Conservation (phyloP, 2,329 filamentous ascomycete species). For the Penicillium carneum region DNA sequence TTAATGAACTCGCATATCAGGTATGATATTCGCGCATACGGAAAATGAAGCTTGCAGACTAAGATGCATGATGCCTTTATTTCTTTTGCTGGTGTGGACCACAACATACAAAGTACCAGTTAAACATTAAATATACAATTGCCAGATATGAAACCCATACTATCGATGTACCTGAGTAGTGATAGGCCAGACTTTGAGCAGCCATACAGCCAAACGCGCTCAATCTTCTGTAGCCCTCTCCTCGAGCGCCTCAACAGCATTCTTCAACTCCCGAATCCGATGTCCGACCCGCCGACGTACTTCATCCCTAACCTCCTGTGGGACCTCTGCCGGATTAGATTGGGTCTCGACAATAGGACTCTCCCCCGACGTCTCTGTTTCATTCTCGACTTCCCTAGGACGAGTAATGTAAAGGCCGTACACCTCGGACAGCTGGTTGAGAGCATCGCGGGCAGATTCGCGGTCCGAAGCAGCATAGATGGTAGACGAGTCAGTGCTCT, state of each 20-base stretch:
- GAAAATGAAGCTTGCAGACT: background rate
- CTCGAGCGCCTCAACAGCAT: constrained; percentile 54
- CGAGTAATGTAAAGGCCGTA: constrained; percentile 46
- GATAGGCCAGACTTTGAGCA: background rate
- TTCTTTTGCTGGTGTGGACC: background rate
- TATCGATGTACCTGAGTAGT: background rate
- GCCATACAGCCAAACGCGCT: background rate
- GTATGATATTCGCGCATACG: background rate
- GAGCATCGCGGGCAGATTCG: constrained; percentile 55
- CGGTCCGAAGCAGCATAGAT: constrained; percentile 58
- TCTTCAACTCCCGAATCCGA: constrained; percentile 56
- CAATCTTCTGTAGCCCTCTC: constrained; percentile 49
- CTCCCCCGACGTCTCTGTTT: constrained; percentile 16
- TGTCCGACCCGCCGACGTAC: constrained; percentile 54
- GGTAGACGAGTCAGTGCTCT: constrained; percentile 55
- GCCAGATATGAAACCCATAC: background rate
- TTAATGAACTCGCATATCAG: background rate
- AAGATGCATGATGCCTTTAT: background rate
- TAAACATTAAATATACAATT: background rate
- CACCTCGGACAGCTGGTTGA: constrained; percentile 49
- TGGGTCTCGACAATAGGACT: constrained; percentile 41
- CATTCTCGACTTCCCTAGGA: constrained; percentile 26
- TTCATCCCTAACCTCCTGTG: constrained; percentile 48
- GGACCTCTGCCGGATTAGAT: constrained; percentile 43
- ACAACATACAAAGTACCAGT: background rate